These are phyloP conservation scores for Diaporthe sp. DNA, from an alignment of 2,329 filamentous ascomycete genomes.

Conservation along the genomic window DNA sequence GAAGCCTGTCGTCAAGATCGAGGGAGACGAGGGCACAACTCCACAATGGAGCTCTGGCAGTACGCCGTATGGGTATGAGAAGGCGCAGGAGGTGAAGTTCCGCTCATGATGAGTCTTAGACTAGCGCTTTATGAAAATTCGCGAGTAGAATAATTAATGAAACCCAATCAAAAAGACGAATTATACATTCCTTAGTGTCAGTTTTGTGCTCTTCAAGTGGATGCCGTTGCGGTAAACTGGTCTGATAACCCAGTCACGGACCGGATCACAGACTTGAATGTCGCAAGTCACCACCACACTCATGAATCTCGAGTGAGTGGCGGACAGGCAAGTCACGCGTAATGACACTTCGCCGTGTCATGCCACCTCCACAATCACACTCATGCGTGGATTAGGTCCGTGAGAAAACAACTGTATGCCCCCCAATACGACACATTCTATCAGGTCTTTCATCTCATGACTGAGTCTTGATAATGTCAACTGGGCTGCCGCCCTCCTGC, in stretches of 20 bases:
- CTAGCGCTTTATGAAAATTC: not conserved
- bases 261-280: not conserved
- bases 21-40: constrained; percentile 38
- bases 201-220: not conserved
- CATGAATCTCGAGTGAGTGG: not conserved
- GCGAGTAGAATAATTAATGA: not conserved
- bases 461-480: too few species aligned
- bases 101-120: not conserved
- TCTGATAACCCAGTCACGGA: not conserved
- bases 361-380: not conserved
- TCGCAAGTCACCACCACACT: not conserved
- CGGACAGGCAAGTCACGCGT: not conserved
- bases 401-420: too few species aligned
- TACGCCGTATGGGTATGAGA: constrained; percentile 42
- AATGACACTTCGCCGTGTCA: not conserved
- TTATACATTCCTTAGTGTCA: too few species aligned
- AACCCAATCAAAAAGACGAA: fast-evolving
- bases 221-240: too few species aligned
- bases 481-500: too few species aligned
- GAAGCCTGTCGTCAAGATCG: constrained; percentile 44
- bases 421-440: too few species aligned
- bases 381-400: too few species aligned
- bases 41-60: constrained; percentile 43
- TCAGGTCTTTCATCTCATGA: not conserved
- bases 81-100: constrained; percentile 37